Conservation (phyloP, 1,284 basidiomycete genomes). For the Clitocybe nebularis region DNA sequence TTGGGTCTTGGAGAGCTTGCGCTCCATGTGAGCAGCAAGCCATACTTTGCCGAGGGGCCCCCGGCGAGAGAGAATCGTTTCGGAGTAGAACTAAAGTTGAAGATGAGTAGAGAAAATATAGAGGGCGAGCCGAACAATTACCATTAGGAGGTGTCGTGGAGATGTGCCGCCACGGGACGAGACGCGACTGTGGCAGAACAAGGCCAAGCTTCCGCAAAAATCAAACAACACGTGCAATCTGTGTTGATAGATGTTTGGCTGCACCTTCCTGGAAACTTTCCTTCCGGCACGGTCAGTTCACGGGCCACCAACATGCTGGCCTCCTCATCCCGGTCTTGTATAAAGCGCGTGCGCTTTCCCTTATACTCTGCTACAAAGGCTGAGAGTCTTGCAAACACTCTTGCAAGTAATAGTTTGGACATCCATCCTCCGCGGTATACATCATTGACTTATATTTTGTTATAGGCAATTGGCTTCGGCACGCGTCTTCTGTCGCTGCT, state of each 20-base stretch:
- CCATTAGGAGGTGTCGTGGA: slow-evolving; percentile 29
- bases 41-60: slow-evolving; percentile 96
- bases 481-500: background rate
- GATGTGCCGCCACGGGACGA: slow-evolving; percentile 16
- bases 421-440: background rate
- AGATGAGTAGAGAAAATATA: slow-evolving; percentile 5
- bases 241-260: slow-evolving; percentile 22
- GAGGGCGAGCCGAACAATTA: slow-evolving; percentile 12
- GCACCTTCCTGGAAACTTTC: slow-evolving; percentile 12
- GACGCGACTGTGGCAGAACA: slow-evolving; percentile 25
- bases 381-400: background rate
- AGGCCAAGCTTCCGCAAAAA: slow-evolving; percentile 11
- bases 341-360: slow-evolving; percentile 22
- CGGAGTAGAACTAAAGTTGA: slow-evolving; percentile 76
- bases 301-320: slow-evolving; percentile 32
- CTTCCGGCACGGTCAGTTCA: background rate
- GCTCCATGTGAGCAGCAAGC: slow-evolving; percentile 98
- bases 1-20: slow-evolving; percentile 94
- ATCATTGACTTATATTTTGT: background rate
- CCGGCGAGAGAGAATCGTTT: slow-evolving; percentile 88
- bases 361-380: slow-evolving; percentile 4
- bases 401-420: slow-evolving; percentile 13
- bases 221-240: slow-evolving; percentile 16
- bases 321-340: slow-evolving; percentile 34
- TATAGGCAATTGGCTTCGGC: background rate